Base-by-base conservation (phyloP, 2,329 filamentous ascomycete species). In the Mollisiaceae sp. region DNA sequence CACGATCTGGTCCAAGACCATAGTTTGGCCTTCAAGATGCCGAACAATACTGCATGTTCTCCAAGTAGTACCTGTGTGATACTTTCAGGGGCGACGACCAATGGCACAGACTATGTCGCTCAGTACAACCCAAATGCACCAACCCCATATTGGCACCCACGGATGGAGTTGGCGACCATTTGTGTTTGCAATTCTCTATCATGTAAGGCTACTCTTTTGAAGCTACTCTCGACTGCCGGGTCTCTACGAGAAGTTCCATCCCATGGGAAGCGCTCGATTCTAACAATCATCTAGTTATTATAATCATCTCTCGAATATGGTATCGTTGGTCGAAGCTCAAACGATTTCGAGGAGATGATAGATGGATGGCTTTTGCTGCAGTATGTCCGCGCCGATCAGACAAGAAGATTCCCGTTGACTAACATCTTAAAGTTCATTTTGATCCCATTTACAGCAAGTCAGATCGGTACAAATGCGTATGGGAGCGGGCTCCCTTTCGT, bases 161-260 rank as follows among this genome's bases (percentile, higher is more conserved):
- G 65, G 12, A 69, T 75, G 72, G 74, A 73, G 59, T 68, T 75
- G 22, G 69, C 67, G 9, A 70, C 69, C 11, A 72, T 75, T n/a
- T 65, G 64, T 35, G 62, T 72, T 22, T 65, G 65, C 47, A 74
- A 74, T 66, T 70, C 67, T 22, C 69, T 74, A 55, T 72, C 73
- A 57, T 62, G 73, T 74, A 69, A 72, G 74, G 58, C 35, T 43
- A 24, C 24, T 27, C n/a, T 15, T 36, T 12, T 43, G 8, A 32
- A 41, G n/a, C 22, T 50, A n/a, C n/a, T 50, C 20, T 50, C 45
- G 45, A 50, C 9, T 9, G n/a, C 11, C 4, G 1, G 20, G n/a
- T n/a, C 45, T 50, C 20, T 2, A 22, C 20, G 22, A n/a, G 45
- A 24, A 3, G 6, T 9, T 50, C 45, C 20, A 22, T 22, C 12